Base-by-base conservation (phyloP, 2,329 filamentous ascomycete genomes). In the Elsinoe fawcettii region DNA sequence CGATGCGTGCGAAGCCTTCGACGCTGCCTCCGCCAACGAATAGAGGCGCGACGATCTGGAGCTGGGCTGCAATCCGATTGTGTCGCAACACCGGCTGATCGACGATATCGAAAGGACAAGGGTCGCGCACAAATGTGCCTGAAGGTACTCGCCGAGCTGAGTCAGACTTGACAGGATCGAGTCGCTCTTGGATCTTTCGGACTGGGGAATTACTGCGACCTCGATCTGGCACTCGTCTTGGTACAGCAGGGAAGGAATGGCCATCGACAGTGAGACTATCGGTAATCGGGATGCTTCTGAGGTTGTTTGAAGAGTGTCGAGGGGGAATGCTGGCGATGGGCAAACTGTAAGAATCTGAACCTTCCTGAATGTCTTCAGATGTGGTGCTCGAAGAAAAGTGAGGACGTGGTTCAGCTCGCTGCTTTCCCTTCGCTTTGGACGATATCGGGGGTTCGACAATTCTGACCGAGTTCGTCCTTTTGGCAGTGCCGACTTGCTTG, bases 1-100 rank as follows among this genome's bases (percentile, higher is more conserved):
- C 71, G 51, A 80, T 67, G 54, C 74, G 73, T 11, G 78, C 69
- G 56, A 72, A 71, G 18, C 79, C 79, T 67, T 81, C 78, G 12
- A 80, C 71, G 9, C 74, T 79, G 7, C 78, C 76, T 25, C 78
- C 78, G 16, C 79, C 79, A n/a, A 81, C 76, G 59, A 79, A 80
- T 7, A 81, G 65, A 3, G 77, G 72, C 16, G 77, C 75, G 27
- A 73, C 74, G 22, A 78, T 67, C 51, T 76, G 75, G n/a, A 80
- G 63, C 14, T 75, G 76, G 6, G 79, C 67, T 36, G 73, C 70
- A 2, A 81, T 67, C 37, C 77, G 71, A 30, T 76, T 73, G 67
- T 81, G 77, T 46, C 72, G 72, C 62, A 74, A 71, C 11, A 68
- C 72, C 16, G 77, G 76, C 60, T 73, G 74, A 23, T 80, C 76